Evolutionary conservation across 371 early-diverging fungal species (phyloP).

Genomic region (Syncephalastrum contaminatum): DNA sequence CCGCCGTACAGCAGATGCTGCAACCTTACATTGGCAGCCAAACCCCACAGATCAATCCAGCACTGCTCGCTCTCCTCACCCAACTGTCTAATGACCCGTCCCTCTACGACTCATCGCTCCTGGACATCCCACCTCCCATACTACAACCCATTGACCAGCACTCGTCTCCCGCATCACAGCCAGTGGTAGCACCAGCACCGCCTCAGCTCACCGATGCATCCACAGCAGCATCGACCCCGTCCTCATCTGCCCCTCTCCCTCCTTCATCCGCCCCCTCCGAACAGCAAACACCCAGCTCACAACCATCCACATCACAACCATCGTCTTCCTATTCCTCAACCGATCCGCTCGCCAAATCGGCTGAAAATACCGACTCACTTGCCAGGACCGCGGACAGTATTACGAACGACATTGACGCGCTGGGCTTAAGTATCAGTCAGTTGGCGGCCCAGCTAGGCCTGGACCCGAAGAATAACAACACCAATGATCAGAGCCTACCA

Average conservation of each 20-base stretch:
- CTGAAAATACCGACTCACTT: background rate
- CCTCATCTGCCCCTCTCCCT: no score
- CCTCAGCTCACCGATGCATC: slow-evolving; percentile 1
- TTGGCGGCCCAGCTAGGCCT: slow-evolving; percentile 18
- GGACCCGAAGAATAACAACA: slow-evolving; percentile 13
- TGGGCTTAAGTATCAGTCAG: slow-evolving; percentile 7
- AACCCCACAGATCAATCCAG: slow-evolving; percentile 11
- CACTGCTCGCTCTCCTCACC: slow-evolving; percentile 2
- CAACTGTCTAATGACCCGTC: no score
- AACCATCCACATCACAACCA: background rate
- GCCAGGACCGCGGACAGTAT: slow-evolving; percentile 15
- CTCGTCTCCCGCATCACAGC: no score
- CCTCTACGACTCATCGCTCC: no score
- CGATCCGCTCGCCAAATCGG: slow-evolving; percentile 9
- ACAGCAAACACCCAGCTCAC: no score
- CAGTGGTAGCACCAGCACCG: background rate
- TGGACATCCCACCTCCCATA: no score
- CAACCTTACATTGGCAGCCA: slow-evolving; percentile 8
- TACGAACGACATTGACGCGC: slow-evolving; percentile 14
- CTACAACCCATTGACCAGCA: slow-evolving; percentile 4
- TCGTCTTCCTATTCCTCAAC: slow-evolving; percentile 1
- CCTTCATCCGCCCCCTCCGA: no score
- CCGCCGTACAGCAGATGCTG: slow-evolving; percentile 7
- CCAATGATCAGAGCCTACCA: background rate
- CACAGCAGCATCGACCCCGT: background rate